phyloP scores from a whole-genome alignment of 495 filamentous ascomycete species.

The Tuber brumale region DNA sequence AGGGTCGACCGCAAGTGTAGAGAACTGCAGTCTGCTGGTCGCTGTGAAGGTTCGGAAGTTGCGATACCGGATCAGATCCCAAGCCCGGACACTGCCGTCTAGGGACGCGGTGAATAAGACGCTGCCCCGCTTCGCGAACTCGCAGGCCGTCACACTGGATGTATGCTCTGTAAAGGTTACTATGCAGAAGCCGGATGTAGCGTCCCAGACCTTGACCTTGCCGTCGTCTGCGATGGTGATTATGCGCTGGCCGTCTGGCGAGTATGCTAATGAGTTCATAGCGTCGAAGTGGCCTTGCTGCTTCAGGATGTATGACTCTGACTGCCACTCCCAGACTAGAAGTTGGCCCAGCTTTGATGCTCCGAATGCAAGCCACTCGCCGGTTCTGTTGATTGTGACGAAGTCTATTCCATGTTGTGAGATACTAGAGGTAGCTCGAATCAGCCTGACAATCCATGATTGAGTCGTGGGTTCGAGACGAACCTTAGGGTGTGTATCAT shows the following conservation, averaged over 20 bases:
- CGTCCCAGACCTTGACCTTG: conserved; percentile 97
- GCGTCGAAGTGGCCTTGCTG: conserved; percentile 96
- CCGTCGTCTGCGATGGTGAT: conserved; percentile 92
- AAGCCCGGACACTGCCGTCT: conserved; percentile 87
- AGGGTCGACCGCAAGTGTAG: conserved; percentile 89
- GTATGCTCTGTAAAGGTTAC: conserved; percentile 97
- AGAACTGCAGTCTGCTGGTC: conserved; percentile 82
- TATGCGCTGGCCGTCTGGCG: conserved; percentile 85
- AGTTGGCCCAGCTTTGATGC: conserved; percentile 90
- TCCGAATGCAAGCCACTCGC: conserved; percentile 97
- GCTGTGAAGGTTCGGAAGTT: conserved; percentile 97
- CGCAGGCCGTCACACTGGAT: conserved; percentile 87
- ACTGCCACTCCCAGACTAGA: conserved; percentile 99
- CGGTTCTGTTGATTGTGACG: conserved; percentile 83
- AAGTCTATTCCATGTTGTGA: conserved; percentile 94
- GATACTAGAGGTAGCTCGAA: conserved; percentile 54
- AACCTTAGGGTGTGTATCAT: conserved; percentile 77
- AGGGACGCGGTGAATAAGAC: conserved; percentile 91
- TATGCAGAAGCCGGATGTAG: conserved; percentile 91
- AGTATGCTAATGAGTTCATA: conserved; percentile 90
- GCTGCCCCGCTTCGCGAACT: conserved; percentile 88
- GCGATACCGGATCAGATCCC: conserved; percentile 92
- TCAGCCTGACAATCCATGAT: not conserved
- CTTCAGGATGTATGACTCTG: conserved; percentile 97
- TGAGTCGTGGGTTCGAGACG: conserved; percentile 35